Base-by-base conservation (phyloP, 2,329 filamentous ascomycete species). In the Aulographum hederae region DNA sequence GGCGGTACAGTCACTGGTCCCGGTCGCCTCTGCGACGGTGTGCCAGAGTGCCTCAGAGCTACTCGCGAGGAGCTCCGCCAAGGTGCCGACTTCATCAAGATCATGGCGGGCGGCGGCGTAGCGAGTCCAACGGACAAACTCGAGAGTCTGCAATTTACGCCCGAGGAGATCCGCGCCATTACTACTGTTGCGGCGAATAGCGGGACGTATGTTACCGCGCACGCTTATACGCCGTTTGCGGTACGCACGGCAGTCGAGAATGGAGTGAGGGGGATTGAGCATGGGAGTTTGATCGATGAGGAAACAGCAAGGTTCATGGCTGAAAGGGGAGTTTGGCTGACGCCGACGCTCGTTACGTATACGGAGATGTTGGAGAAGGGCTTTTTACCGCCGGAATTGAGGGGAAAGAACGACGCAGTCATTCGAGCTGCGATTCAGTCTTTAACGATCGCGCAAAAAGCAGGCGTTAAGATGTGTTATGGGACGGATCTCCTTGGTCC, bases 281-380 rank as follows among this genome's bases (percentile, higher is more conserved):
- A 72, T 39, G 72, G 69, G 16, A 63, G 69, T 12, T 53, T 73
- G n/a, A 52, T 73, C 32, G 74, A 78, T 48, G 66, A 69, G 42
- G 55, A 62, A 18, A 49, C 60, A 38, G 53, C 65, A 0, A 44
- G 50, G 28, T 48, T 63, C 32, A 67, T 70, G 63, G 63, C 58
- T 0, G 51, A 57, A 37, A 57, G 53, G 29, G 52, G 50, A 0
- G 52, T 59, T 3, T 67, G 56, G 42, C 43, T 72, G 6, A 70
- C 65, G 1, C 66, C 67, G 1, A 70, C 65, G 1, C 50, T 69
- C 20, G 52, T 65, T 6, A 58, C 65, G 4, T 69, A 69, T 43
- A 44, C 60, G 13, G 53, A 56, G 17, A 63, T 67, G 57, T 54
- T 52, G 1, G 52, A 55, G 12, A 51, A 53, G 12, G 50, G 42